Evolutionary conservation across 192 early-diverging fungal species (phyloP).

Genomic region (Entomortierella beljakovae): DNA sequence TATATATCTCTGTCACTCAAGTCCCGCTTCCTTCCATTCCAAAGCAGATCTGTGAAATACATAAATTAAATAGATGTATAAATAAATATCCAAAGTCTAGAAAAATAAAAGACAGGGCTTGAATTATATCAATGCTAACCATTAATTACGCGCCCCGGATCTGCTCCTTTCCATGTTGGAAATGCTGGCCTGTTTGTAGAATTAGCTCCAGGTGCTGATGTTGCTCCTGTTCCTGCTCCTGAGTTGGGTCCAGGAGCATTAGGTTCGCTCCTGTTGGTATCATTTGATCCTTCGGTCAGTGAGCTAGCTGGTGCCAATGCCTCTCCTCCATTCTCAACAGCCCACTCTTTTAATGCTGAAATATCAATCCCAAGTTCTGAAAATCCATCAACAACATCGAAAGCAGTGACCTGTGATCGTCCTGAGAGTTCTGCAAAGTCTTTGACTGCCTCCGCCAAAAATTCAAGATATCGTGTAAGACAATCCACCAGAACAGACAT

Average conservation of each 20-base stretch:
- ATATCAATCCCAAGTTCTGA: slow-evolving; percentile 58
- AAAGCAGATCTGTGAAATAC: slow-evolving; percentile 18
- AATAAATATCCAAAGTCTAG: background rate
- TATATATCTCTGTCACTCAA: slow-evolving; percentile 23
- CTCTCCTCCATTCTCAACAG: slow-evolving; percentile 57
- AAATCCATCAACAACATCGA: slow-evolving; percentile 58
- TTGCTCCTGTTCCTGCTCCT: background rate
- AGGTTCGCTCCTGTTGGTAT: background rate
- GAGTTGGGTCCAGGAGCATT: background rate
- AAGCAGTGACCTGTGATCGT: slow-evolving; percentile 53
- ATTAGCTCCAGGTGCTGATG: slow-evolving; percentile 1
- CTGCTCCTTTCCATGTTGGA: slow-evolving; percentile 59
- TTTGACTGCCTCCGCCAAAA: slow-evolving; percentile 58
- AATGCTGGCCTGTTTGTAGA: slow-evolving; percentile 22
- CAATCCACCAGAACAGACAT: slow-evolving; percentile 63
- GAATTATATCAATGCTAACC: slow-evolving; percentile 27
- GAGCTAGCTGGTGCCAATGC: slow-evolving; percentile 9
- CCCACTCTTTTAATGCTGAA: slow-evolving; percentile 56
- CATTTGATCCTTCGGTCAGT: background rate
- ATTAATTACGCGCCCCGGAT: slow-evolving; percentile 58
- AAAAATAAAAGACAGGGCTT: background rate
- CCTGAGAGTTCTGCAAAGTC: slow-evolving; percentile 62
- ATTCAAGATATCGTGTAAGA: slow-evolving; percentile 59
- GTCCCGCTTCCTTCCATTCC: slow-evolving; percentile 37
- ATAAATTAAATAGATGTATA: background rate